phyloP scores from a whole-genome alignment of 1,284 basidiomycete genomes.

The Takashimella tepidaria region DNA sequence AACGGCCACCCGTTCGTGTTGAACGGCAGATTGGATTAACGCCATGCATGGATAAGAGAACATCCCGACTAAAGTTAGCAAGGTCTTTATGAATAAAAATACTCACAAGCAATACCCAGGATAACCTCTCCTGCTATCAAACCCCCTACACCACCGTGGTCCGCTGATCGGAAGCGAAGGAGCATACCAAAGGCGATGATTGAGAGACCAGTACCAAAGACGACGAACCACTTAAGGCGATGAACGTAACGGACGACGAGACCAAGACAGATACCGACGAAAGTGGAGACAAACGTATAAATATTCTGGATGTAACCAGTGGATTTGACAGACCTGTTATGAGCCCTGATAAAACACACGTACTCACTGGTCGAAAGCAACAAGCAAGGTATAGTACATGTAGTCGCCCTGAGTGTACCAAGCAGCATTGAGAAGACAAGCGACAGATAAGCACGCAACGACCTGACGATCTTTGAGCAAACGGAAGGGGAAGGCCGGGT shows the following conservation, averaged over 20 bases:
- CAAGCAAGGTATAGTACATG: conserved; percentile 43
- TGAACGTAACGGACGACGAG: conserved; percentile 42
- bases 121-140: conserved; percentile 48
- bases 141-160: conserved; percentile 35
- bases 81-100: background rate
- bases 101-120: conserved; percentile 46
- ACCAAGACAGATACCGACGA: conserved; percentile 44
- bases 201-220: conserved; percentile 33
- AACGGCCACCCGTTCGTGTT: conserved; percentile 47
- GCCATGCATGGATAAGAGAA: conserved; percentile 49
- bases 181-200: conserved; percentile 47
- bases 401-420: conserved; percentile 47
- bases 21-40: conserved; percentile 44
- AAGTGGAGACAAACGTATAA: conserved; percentile 47
- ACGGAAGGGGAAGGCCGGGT: conserved; percentile 46
- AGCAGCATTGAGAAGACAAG: conserved; percentile 44
- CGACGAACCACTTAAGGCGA: conserved; percentile 47
- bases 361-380: conserved; percentile 45
- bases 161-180: conserved; percentile 40
- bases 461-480: conserved; percentile 47
- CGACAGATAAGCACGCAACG: conserved; percentile 42
- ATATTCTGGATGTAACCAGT: conserved; percentile 38
- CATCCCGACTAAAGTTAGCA: conserved; percentile 22
- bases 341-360: background rate
- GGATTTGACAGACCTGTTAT: background rate